These are phyloP conservation scores for Trichoderma atroviride DNA, from an alignment of 2,329 filamentous ascomycete genomes.

Conservation along the genomic window DNA sequence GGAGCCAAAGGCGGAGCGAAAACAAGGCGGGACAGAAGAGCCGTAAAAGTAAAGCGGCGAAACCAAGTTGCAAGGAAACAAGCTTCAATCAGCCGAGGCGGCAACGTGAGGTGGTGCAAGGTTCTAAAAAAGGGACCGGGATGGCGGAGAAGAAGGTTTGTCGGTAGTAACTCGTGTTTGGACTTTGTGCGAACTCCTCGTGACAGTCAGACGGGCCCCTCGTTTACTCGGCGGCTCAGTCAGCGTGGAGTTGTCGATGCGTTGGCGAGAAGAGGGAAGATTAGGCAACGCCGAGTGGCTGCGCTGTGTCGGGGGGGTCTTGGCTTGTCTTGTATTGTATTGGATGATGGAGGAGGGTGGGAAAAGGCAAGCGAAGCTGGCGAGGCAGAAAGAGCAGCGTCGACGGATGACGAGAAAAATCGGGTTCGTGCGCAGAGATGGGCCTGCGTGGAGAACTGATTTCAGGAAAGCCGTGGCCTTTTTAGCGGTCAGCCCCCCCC, in stretches of 20 bases:
- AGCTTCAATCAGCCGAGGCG: not conserved
- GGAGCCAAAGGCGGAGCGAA: not conserved
- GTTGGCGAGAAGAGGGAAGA: constrained; percentile 9
- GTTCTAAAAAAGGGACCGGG: not conserved
- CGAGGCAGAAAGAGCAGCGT: constrained; percentile 16
- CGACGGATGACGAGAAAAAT: constrained; percentile 13
- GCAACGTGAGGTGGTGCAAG: not conserved
- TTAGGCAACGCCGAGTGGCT: constrained; percentile 5
- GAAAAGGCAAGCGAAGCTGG: not conserved
- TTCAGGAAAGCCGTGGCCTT: constrained; percentile 23
- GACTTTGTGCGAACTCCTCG: constrained; percentile 21
- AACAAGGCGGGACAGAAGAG: not conserved
- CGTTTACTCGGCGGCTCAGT: constrained; percentile 16
- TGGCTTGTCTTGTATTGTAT: not conserved
- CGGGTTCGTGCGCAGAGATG: constrained; percentile 19
- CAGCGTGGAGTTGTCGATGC: constrained; percentile 22
- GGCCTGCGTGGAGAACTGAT: constrained; percentile 16
- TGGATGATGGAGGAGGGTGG: constrained; percentile 11
- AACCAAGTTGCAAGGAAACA: not conserved
- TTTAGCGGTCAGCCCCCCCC: constrained; percentile 28
- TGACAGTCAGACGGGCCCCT: constrained; percentile 14
- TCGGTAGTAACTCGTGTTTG: not conserved
- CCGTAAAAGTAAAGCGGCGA: not conserved
- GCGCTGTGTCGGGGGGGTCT: not conserved
- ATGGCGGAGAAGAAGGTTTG: not conserved